Evolutionary conservation across 305 asterid species (phyloP), one percentile per base, ranked within the genome.

Genomic region (Fraxinus paxiana): DNA sequence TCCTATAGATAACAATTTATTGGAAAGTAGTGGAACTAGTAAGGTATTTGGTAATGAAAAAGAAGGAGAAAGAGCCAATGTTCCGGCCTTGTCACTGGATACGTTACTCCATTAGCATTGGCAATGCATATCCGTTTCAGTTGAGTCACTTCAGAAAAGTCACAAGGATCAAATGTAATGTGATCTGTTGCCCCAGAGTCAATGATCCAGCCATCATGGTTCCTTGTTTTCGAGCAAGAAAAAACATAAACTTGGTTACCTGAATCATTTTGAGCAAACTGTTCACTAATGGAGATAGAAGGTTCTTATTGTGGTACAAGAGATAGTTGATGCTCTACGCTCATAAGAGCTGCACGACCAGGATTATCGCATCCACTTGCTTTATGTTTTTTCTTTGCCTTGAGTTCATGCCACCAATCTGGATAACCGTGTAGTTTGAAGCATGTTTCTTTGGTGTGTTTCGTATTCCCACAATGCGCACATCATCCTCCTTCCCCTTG

Each of bases 321-420:
- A 59, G 30, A 59, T 5, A 59, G 13, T 48, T 2, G 51, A 41
- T 2, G 0, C 15, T 10, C n/a, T 41, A 3, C 0, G n/a, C 15
- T 41, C n/a, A 41, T 2, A 12, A 41, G 51, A 3, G 15, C 15
- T 41, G 0, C 15, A 41, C n/a, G 41, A 35, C 9, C 24, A 51
- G 8, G 7, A 51, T 51, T 15, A 2, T 51, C 63, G 0, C 24
- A 8, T 51, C 24, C 24, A 9, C 9, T 0, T 30, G 30, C 34
- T 0, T 81, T 41, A 0, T 2, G 7, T 12, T 81, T 28, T 6
- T 75, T 63, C 22, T 75, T 81, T 9, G 2, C 28, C 22, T 69
- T 71, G 6, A 54, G 76, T 34, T 77, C 79, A 35, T 71, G 65
- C 82, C 76, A 82, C 85, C 82, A 77, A 7, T 82, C 31, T 30